Evolutionary conservation across 202 grass and related monocot genomes (phyloP), one percentile per base, ranked within the genome.

Genomic region (Zoysia matrella): DNA sequence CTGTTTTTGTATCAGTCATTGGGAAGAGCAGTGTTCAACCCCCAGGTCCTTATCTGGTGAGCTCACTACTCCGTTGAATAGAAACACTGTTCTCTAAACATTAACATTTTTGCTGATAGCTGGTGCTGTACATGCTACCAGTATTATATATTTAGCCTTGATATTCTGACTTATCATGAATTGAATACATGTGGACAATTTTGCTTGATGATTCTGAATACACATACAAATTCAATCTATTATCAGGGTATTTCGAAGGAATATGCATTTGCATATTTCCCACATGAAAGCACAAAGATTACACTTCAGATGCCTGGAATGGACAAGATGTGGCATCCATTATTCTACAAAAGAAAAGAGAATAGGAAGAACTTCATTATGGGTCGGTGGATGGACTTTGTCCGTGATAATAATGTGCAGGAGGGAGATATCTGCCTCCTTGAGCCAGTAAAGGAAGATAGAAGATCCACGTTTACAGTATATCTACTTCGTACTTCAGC

Each of bases 371-470:
- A 51, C 77, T 30, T 36, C 14, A 57, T 90, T 71, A 66, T 11
- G 11, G 78, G 71, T 47, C 11, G 63, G 45, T 97, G 91, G 87
- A 58, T 45, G 77, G 44, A 80, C 2, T 97, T 97, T 79, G 79
- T 76, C 42, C 44, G 2, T 67, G 88, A 93, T 45, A 94, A 91
- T 78, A 60, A 48, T 60, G 52, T 94, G 76, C 57, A 88, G 68
- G 63, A 86, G 70, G 88, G 74, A 71, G 75, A 91, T 82, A 45
- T 84, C 52, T 89, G 73, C 45, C 14, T 82, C 30, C 81, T 93
- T 75, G 74, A 87, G 52, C 84, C 80, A 11, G 44, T 22, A 68
- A 77, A 73, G 52, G 58, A 15, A 54, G 45, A 47, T 30, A 62
- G 7, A 69, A 75, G 30, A 10, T 57, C 16, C 30, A 83, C 75